A percentile compares a stretch with the other conserved stretches of the same genome.
Evolutionary conservation across 805 yeast species (phyloP).

Genomic region (Isabelozyma pseudorhagii): DNA sequence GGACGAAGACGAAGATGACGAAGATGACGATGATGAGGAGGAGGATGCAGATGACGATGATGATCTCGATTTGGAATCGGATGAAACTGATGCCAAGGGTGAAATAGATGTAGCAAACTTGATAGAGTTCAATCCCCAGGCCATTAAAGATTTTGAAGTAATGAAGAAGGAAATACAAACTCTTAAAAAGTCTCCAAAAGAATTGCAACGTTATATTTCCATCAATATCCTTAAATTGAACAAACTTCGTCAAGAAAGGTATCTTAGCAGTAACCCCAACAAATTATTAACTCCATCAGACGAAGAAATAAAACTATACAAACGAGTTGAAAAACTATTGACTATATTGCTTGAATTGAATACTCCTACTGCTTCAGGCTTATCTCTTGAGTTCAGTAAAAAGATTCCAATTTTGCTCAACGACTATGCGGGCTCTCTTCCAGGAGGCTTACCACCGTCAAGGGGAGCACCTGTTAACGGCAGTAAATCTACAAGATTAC

Average conservation of each 20-base stretch:
- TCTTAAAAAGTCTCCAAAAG: constrained; percentile 22
- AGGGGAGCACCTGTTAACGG: constrained; percentile 10
- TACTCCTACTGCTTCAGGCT: constrained; percentile 19
- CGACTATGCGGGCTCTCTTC: constrained; percentile 76
- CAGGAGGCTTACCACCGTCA: constrained; percentile 47
- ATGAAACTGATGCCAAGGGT: neutral
- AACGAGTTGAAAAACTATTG: constrained; percentile 26
- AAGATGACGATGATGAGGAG: constrained; percentile 3
- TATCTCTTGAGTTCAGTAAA: constrained; percentile 30
- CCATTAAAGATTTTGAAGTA: constrained; percentile 17
- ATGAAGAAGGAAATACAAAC: constrained; percentile 21
- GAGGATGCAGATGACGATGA: constrained; percentile 5
- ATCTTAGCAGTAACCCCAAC: constrained; percentile 22
- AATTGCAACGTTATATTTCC: constrained; percentile 34
- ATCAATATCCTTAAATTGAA: constrained; percentile 29
- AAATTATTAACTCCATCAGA: constrained; percentile 22
- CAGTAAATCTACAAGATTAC: constrained; percentile 26
- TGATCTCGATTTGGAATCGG: neutral
- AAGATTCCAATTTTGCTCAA: constrained; percentile 67
- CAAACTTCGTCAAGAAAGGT: constrained; percentile 40
- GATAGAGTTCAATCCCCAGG: constrained; percentile 34
- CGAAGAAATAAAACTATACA: constrained; percentile 25
- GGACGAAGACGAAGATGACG: constrained; percentile 4
- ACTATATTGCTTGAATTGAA: constrained; percentile 29
- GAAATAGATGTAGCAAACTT: constrained; percentile 29